These are phyloP conservation scores for Dictyophora rubrovolvata DNA, from an alignment of 768 basidiomycete genomes.

Conservation along the genomic window DNA sequence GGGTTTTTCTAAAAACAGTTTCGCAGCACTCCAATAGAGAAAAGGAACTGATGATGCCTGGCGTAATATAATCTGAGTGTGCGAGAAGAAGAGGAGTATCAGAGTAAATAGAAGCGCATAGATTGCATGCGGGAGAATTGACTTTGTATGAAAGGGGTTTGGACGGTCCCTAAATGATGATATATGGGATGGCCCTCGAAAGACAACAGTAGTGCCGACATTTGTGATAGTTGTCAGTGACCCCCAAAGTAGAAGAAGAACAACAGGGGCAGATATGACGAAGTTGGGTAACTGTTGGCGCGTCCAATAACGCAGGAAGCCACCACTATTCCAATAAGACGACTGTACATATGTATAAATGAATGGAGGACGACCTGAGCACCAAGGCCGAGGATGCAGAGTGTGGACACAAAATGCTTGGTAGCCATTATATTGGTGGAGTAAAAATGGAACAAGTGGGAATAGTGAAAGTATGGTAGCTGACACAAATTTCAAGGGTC, in stretches of 20 bases:
- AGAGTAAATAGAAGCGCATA: slow-evolving; percentile 56
- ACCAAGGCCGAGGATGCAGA: slow-evolving; percentile 43
- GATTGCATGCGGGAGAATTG: slow-evolving; percentile 61
- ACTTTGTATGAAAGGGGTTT: slow-evolving; percentile 27
- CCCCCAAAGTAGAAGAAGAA: slow-evolving; percentile 40
- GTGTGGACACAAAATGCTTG: slow-evolving; percentile 44
- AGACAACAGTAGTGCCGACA: slow-evolving; percentile 1
- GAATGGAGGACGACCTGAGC: slow-evolving; percentile 44
- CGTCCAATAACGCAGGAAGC: slow-evolving; percentile 84
- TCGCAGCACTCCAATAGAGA: slow-evolving; percentile 79
- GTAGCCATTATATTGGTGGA: slow-evolving; percentile 64
- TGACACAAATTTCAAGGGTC: slow-evolving; percentile 21
- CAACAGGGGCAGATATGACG: slow-evolving; percentile 62
- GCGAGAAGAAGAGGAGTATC: slow-evolving; percentile 66
- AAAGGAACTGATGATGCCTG: slow-evolving; percentile 67
- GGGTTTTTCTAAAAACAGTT: slow-evolving; percentile 43
- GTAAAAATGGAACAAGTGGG: slow-evolving; percentile 54
- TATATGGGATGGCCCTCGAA: not conserved
- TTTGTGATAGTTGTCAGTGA: slow-evolving; percentile 23
- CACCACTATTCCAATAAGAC: slow-evolving; percentile 80
- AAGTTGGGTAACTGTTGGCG: slow-evolving; percentile 80
- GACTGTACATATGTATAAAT: slow-evolving; percentile 77
- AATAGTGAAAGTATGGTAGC: slow-evolving; percentile 30
- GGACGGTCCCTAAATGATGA: slow-evolving; percentile 4
- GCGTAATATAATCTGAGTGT: slow-evolving; percentile 81